Evolutionary conservation across 2,329 filamentous ascomycete species (phyloP).

Genomic region (Calonectria multiphialidica): DNA sequence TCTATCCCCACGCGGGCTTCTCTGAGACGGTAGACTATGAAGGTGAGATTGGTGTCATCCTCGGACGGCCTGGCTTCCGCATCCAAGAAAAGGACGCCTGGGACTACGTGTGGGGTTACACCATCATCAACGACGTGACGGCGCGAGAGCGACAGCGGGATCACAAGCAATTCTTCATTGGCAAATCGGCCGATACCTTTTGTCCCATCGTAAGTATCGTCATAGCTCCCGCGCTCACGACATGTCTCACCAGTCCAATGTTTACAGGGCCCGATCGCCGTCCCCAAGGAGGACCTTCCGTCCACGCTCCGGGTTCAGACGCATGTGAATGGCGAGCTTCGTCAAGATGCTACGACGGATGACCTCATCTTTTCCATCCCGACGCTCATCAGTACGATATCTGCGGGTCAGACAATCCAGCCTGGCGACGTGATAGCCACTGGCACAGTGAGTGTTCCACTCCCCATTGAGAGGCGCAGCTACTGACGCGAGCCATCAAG

Average conservation of each 20-base stretch:
- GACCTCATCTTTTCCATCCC: slow-evolving; percentile 61
- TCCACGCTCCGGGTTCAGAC: slow-evolving; percentile 56
- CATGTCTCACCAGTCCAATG: not conserved
- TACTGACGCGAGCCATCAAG: slow-evolving; percentile 1
- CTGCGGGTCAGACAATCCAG: slow-evolving; percentile 56
- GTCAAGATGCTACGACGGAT: slow-evolving; percentile 57
- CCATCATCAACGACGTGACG: slow-evolving; percentile 67
- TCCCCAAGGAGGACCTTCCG: slow-evolving; percentile 59
- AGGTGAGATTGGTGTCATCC: slow-evolving; percentile 67
- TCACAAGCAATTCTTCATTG: slow-evolving; percentile 72
- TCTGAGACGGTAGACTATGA: slow-evolving; percentile 66
- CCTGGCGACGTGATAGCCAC: slow-evolving; percentile 60
- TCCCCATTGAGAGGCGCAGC: not conserved
- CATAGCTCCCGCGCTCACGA: not conserved
- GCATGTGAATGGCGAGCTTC: slow-evolving; percentile 58
- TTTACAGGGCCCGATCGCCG: slow-evolving; percentile 61
- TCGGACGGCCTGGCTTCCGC: slow-evolving; percentile 61
- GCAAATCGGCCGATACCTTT: slow-evolving; percentile 67
- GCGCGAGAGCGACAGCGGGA: slow-evolving; percentile 64
- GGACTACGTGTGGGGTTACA: slow-evolving; percentile 67
- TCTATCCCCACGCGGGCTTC: slow-evolving; percentile 60
- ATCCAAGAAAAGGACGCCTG: slow-evolving; percentile 58
- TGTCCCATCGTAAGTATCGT: slow-evolving; percentile 52
- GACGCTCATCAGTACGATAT: slow-evolving; percentile 55
- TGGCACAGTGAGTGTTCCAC: slow-evolving; percentile 47